Evolutionary conservation across 2,329 filamentous ascomycete genomes (phyloP), one percentile per base, ranked within the genome.

Genomic region (Sporothrix phasma): DNA sequence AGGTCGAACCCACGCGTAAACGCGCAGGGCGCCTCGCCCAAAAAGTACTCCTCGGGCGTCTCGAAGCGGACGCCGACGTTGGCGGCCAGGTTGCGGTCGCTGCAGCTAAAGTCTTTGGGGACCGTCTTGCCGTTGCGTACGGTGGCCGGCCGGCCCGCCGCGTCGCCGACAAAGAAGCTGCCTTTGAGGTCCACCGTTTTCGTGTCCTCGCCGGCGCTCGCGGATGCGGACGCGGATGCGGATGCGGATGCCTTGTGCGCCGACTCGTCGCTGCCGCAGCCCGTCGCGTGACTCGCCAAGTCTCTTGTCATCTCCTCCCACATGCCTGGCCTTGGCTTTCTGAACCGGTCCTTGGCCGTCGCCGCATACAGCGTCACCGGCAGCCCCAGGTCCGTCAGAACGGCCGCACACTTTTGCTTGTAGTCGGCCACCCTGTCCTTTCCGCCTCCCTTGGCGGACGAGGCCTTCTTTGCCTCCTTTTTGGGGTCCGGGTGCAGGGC

Each of bases 1-100:
- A 92, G 83, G 67, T 97, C 87, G 69, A 97, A 95, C 0, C 83
- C 78, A 63, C 89, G 81, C 10, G 75, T 75, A 71, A 90, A 94
- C 1, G 84, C 81, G 68, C 86, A 81, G 0, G 88, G 79, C 26
- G 81, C 71, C 69, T 90, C 83, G 1, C 81, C 81, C 0, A 93
- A 81, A 72, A 97, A 97, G 76, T 88, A 96, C 74, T 97, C 92
- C 72, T 99, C 94, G 0, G 94, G 94, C 0, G 93, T 96, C 64
- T 86, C 78, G 73, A 93, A 99, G 13, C 77, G 73, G 68, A 99
- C 84, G 3, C 90, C 90, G 13, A 92, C 77, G 71, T 99, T 97
- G 66, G 87, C 80, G 3, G 94, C 93, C 70, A 97, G 88, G 71
- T 97, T 89, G 64, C 90, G 77, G 70, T 88, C 85, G 8, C 84